Evolutionary conservation across 2,329 filamentous ascomycete genomes (phyloP).

Genomic region (Pseudodiploospora longispora): DNA sequence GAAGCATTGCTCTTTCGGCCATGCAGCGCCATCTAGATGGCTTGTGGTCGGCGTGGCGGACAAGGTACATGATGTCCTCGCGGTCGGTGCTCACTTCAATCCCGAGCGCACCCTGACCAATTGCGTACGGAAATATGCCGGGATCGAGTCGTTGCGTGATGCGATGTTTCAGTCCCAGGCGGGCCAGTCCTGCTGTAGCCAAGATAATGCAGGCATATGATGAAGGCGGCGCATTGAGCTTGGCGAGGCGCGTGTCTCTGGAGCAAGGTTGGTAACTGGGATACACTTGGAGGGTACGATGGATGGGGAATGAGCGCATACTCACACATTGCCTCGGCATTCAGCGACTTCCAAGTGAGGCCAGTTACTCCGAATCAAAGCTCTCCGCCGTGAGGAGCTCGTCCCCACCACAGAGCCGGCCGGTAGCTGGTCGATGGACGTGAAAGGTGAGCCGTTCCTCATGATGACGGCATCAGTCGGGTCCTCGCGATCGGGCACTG

Average conservation of each 20-base stretch:
- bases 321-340: conserved; percentile 12
- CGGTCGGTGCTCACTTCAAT: conserved; percentile 7
- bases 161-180: conserved; percentile 8
- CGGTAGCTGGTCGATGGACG: conserved; percentile 8
- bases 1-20: conserved; percentile 10
- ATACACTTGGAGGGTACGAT: background rate
- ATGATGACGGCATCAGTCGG: conserved; percentile 11
- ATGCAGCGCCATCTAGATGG: conserved; percentile 8
- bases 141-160: conserved; percentile 9
- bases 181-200: conserved; percentile 8
- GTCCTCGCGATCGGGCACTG: conserved; percentile 9
- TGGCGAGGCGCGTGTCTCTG: conserved; percentile 11
- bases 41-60: conserved; percentile 6
- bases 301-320: background rate
- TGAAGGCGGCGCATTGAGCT: conserved; percentile 9
- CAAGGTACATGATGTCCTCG: conserved; percentile 5
- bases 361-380: conserved; percentile 8
- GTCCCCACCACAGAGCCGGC: conserved; percentile 8
- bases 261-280: background rate
- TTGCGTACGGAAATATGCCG: conserved; percentile 8
- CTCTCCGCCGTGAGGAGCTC: conserved; percentile 7
- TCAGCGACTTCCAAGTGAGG: conserved; percentile 9
- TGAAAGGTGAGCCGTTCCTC: conserved; percentile 4
- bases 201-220: conserved; percentile 9
- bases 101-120: conserved; percentile 10